Conservation (phyloP, 1,284 basidiomycete genomes). For the Ganoderma multipileum region DNA sequence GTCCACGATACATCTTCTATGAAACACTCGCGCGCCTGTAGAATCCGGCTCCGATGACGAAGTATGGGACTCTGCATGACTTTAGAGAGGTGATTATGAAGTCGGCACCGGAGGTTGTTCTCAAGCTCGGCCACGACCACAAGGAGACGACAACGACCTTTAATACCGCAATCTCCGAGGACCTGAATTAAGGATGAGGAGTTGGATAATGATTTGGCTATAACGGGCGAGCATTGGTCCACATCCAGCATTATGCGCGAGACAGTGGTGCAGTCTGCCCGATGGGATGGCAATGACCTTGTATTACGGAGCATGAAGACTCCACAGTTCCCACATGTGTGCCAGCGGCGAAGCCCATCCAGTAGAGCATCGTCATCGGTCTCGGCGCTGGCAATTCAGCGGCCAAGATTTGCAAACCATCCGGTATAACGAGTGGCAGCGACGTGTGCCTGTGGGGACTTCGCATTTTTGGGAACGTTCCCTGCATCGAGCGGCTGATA, state of each 20-base stretch:
- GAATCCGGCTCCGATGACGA: background rate
- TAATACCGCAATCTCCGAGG: background rate
- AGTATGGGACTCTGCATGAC: background rate
- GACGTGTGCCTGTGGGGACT: conserved; percentile 20
- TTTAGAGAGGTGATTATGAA: background rate
- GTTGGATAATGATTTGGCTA: background rate
- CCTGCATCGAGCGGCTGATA: conserved; percentile 24
- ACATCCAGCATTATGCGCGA: conserved; percentile 18
- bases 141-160: background rate
- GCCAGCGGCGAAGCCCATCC: conserved; percentile 1
- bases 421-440: conserved; percentile 13
- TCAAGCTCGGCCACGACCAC: background rate
- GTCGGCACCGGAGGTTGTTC: background rate
- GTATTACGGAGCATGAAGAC: conserved; percentile 20
- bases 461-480: conserved; percentile 11
- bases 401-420: conserved; percentile 13
- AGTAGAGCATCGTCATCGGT: conserved; percentile 28
- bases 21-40: background rate
- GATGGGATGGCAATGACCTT: conserved; percentile 11
- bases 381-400: conserved; percentile 22
- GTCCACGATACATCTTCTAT: background rate
- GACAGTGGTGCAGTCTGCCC: conserved; percentile 14
- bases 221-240: conserved; percentile 3
- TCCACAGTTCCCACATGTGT: conserved; percentile 20
- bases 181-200: background rate